phyloP scores from a whole-genome alignment of 1,284 basidiomycete species.

The Cutaneotrichosporon cutaneum region DNA sequence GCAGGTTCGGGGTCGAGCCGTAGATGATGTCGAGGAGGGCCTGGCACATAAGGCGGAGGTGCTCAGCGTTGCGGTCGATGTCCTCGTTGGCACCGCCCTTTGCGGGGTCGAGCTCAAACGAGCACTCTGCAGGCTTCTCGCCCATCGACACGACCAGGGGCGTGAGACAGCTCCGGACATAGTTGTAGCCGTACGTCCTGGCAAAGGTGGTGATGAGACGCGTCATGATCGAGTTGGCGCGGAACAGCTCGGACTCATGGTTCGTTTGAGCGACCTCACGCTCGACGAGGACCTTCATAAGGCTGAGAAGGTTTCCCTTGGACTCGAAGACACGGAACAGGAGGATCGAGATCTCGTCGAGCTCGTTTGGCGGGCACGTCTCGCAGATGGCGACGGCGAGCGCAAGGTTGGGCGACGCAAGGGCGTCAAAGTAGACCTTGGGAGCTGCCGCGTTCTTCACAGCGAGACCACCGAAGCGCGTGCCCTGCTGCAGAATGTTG shows the following conservation, averaged over 20 bases:
- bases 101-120: constrained; percentile 74
- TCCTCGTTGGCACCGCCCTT: constrained; percentile 63
- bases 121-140: constrained; percentile 67
- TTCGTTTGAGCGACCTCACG: constrained; percentile 74
- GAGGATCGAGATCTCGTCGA: constrained; percentile 76
- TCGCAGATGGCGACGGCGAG: constrained; percentile 82
- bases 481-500: constrained; percentile 75
- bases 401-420: constrained; percentile 45
- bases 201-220: constrained; percentile 81
- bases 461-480: constrained; percentile 49
- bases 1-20: constrained; percentile 68
- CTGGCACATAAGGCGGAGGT: constrained; percentile 70
- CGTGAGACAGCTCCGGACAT: constrained; percentile 71
- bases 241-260: constrained; percentile 74
- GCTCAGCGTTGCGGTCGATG: constrained; percentile 66
- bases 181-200: constrained; percentile 81
- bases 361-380: constrained; percentile 70
- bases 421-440: constrained; percentile 35
- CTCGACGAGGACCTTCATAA: constrained; percentile 81
- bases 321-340: constrained; percentile 82
- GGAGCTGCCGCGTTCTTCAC: constrained; percentile 30
- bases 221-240: constrained; percentile 80
- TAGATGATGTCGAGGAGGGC: constrained; percentile 74
- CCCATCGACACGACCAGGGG: constrained; percentile 74
- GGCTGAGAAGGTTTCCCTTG: constrained; percentile 63